Evolutionary conservation across 2,329 filamentous ascomycete genomes (phyloP).

Genomic region (Magnaporthales sp.): DNA sequence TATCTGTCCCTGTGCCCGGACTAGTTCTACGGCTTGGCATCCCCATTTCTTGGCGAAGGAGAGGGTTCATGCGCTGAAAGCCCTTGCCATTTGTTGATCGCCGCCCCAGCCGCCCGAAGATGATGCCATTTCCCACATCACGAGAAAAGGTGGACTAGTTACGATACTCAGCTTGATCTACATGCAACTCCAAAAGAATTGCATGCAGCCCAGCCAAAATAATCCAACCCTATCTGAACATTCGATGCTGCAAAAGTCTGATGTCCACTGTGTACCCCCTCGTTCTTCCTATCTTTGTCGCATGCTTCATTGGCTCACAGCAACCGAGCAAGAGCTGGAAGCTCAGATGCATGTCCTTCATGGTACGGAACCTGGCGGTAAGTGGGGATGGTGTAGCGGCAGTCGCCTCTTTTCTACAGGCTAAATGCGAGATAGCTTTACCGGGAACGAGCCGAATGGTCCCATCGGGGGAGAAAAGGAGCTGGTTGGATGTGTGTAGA

Average conservation of each 20-base stretch:
- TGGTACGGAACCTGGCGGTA: background rate
- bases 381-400: background rate
- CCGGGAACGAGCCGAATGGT: background rate
- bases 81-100: background rate
- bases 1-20: too few relatives aligned
- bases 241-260: too few relatives aligned
- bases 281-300: background rate
- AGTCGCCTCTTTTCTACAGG: background rate
- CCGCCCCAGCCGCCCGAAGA: background rate
- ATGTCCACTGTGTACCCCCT: background rate
- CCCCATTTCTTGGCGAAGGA: background rate
- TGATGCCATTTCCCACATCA: too few relatives aligned
- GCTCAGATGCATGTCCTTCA: background rate
- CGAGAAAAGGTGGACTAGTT: background rate
- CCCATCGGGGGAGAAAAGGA: background rate
- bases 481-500: background rate
- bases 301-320: background rate
- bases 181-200: background rate
- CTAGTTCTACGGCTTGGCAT: too few relatives aligned
- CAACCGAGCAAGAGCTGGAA: background rate
- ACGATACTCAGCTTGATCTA: background rate
- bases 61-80: background rate
- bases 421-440: background rate
- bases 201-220: background rate
- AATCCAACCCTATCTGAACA: too few relatives aligned